Conservation (phyloP, 495 filamentous ascomycete species). For the Chaetomium tenue region DNA sequence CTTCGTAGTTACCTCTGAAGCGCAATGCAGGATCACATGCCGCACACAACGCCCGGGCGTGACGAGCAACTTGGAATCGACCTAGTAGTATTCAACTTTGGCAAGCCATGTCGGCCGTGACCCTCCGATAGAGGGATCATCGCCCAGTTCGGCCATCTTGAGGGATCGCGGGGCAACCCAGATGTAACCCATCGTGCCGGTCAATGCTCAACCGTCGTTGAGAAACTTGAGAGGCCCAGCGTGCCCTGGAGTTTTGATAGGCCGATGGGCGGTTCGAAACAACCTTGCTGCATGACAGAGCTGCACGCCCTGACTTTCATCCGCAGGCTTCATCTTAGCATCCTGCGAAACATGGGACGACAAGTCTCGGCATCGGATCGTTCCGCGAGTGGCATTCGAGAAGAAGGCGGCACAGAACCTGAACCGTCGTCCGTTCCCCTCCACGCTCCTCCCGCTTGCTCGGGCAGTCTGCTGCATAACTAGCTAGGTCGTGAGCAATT, state of each 20-base stretch:
- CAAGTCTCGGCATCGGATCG: neutral
- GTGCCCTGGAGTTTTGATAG: neutral
- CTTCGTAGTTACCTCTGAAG: too few species aligned
- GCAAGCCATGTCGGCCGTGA: neutral
- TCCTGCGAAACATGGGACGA: neutral
- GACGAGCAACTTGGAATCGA: too few species aligned
- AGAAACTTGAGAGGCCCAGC: neutral
- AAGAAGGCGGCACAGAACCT: neutral
- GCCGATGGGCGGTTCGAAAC: neutral
- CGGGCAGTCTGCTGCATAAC: neutral
- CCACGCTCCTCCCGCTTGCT: neutral
- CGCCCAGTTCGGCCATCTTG: neutral
- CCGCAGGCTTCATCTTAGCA: neutral
- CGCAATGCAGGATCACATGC: neutral
- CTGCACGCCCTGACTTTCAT: conserved; percentile 11
- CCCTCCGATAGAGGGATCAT: neutral
- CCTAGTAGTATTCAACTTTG: too few species aligned
- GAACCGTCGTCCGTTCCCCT: neutral
- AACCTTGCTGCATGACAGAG: conserved; percentile 12
- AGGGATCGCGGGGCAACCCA: conserved; percentile 7
- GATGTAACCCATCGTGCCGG: neutral
- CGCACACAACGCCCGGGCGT: neutral
- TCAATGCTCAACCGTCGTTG: conserved; percentile 7
- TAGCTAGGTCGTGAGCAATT: neutral
- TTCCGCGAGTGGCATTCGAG: neutral